These are phyloP conservation scores for Ceratobasidium sp. DNA, from an alignment of 1,284 basidiomycete genomes.

Conservation along the genomic window DNA sequence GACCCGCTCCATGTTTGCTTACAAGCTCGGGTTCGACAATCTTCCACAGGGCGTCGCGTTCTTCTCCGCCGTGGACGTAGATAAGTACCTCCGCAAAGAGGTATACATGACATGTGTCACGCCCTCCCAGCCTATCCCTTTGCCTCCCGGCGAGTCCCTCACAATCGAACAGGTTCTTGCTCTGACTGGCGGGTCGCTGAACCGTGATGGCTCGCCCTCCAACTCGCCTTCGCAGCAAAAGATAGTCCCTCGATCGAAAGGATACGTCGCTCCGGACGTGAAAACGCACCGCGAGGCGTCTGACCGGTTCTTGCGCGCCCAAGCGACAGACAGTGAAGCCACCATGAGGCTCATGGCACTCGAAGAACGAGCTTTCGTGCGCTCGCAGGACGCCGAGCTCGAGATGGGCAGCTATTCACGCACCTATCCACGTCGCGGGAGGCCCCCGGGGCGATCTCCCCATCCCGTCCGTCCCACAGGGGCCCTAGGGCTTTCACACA, in stretches of 20 bases:
- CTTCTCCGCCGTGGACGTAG: slow-evolving; percentile 97
- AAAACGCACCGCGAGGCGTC: slow-evolving; percentile 17
- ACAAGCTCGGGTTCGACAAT: slow-evolving; percentile 94
- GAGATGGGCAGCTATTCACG: too few species aligned
- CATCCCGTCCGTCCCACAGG: too few species aligned
- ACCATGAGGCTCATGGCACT: neutral
- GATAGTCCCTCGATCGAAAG: neutral
- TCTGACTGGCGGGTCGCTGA: slow-evolving; percentile 76
- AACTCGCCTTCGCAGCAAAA: neutral
- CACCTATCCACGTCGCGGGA: too few species aligned
- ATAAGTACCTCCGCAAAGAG: slow-evolving; percentile 93
- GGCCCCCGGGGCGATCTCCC: too few species aligned
- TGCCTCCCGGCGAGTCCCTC: slow-evolving; percentile 88
- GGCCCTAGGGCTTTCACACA: too few species aligned
- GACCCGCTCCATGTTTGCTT: slow-evolving; percentile 94
- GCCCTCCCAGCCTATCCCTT: slow-evolving; percentile 87
- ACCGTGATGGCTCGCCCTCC: slow-evolving; percentile 53
- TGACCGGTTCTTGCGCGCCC: slow-evolving; percentile 17
- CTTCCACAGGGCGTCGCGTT: slow-evolving; percentile 95
- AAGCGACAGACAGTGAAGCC: neutral
- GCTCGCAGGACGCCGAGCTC: too few species aligned
- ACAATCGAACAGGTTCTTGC: slow-evolving; percentile 78
- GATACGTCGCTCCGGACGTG: slow-evolving; percentile 8
- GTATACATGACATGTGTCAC: slow-evolving; percentile 97
- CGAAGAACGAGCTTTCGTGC: too few species aligned